Evolutionary conservation across 2,329 filamentous ascomycete species (phyloP), one percentile per base, ranked within the genome.

Genomic region (Bipolaris bicolor): DNA sequence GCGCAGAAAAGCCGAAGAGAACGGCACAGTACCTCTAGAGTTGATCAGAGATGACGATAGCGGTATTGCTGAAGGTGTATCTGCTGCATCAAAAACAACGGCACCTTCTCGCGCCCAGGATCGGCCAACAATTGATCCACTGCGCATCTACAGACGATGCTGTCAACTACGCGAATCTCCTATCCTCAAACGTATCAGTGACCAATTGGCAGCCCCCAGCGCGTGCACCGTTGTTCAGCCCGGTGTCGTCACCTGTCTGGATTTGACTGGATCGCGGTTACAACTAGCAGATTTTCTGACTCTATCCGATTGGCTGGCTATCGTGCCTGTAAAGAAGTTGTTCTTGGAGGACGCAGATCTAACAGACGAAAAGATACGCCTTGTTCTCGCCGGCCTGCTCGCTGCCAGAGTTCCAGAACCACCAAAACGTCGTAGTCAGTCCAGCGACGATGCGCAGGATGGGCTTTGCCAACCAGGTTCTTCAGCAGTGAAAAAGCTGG

Each of bases 141-240:
- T 93, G 13, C 86, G 94, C 56, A 96, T 99, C 69, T 99, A 99
- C 76, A 86, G 94, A 64, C 85, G 95, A 71, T 98, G 95, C 74
- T 98, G 95, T 73, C 94, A 98, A 72, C 80, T 99, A 29, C 86
- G 95, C 56, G 95, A 98, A 77, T 96, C 92, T 0, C 91, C 92
- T 0, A 93, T 97, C 50, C 80, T 98, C 18, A 96, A 96, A 76
- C 91, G 91, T 69, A 90, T 99, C 45, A 94, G 91, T 0, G 91
- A 96, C 69, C 92, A 97, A 75, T 88, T 99, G 4, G 86, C 86
- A 36, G 86, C 88, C 36, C 83, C 88, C 1, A 83, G 85, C n/a
- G 90, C 89, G 48, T 86, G 83, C 29, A 82, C 88, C 9, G 76
- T 84, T 1, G 82, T 81, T 53, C 81, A 87, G 41, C 86, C 88